These are phyloP conservation scores for Paraglomus occultum DNA, from an alignment of 192 early-diverging fungal genomes.

Conservation along the genomic window DNA sequence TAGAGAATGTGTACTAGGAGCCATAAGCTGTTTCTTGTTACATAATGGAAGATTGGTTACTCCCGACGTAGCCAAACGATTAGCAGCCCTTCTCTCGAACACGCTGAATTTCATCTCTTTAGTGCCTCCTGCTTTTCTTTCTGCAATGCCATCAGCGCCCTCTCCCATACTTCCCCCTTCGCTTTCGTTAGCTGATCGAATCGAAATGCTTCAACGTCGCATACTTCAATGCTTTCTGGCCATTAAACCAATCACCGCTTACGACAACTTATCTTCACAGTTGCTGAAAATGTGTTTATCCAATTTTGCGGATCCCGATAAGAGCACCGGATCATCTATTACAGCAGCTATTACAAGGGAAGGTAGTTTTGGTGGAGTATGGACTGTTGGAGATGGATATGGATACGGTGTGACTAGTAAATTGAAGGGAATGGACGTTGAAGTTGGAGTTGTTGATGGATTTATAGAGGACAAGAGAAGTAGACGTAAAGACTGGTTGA, in stretches of 20 bases:
- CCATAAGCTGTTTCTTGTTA: slow-evolving; percentile 67
- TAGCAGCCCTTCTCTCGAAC: slow-evolving; percentile 73
- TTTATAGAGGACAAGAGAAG: slow-evolving; percentile 42
- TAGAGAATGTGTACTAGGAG: slow-evolving; percentile 66
- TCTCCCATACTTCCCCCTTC: slow-evolving; percentile 30
- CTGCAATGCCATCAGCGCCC: slow-evolving; percentile 28
- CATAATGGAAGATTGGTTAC: slow-evolving; percentile 67
- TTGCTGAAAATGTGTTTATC: slow-evolving; percentile 46
- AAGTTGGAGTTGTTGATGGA: slow-evolving; percentile 43
- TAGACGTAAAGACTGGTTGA: slow-evolving; percentile 42
- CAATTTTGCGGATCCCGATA: slow-evolving; percentile 54
- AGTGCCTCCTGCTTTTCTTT: slow-evolving; percentile 50
- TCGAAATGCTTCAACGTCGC: slow-evolving; percentile 59
- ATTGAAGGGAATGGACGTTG: slow-evolving; percentile 46
- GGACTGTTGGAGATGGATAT: slow-evolving; percentile 55
- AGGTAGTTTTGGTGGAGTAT: slow-evolving; percentile 48
- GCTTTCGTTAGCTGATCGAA: slow-evolving; percentile 51
- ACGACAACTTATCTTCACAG: slow-evolving; percentile 47
- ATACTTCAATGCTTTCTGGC: slow-evolving; percentile 73
- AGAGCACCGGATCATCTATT: slow-evolving; percentile 45
- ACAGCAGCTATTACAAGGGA: slow-evolving; percentile 48
- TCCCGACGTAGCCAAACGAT: slow-evolving; percentile 74
- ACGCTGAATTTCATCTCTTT: slow-evolving; percentile 58
- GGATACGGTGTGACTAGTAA: slow-evolving; percentile 58
- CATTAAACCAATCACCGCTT: slow-evolving; percentile 53